Evolutionary conservation across 2,329 filamentous ascomycete species (phyloP), one percentile per base, ranked within the genome.

Genomic region (Fusarium sp.): DNA sequence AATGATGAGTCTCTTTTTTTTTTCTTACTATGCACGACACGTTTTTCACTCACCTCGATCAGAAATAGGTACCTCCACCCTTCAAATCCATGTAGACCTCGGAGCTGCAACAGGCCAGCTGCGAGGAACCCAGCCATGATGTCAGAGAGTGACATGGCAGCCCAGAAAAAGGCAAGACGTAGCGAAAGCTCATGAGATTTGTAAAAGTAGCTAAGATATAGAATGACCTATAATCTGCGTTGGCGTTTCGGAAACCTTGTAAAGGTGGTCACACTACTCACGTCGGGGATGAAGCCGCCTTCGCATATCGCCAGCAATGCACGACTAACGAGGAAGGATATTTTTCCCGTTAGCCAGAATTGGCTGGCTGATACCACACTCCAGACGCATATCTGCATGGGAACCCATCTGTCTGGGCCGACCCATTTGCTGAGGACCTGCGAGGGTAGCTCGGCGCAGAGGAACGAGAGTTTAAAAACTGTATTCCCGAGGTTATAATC

Each of bases 201-300:
- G 81, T 93, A 94, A 82, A 91, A 94, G 79, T 94, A 94, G 31
- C 87, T 90, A 2, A 93, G 84, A 77, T 92, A 93, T 1, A 91
- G 82, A 61, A 92, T 88, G 42, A 77, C 80, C 70, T 82, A 78
- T 59, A 29, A n/a, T 46, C 11, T 42, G 17, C 56, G 58, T 57
- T 57, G 55, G 22, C 22, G 14, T 40, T n/a, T 57, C 10, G 55
- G 55, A 22, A 27, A 36, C 29, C 31, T 56, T 5, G 8, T 27
- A 16, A 22, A 9, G 40, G 27, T 35, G 36, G 33, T 36, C 14
- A 33, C 33, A 69, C 70, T 24, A 69, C 71, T 24, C 62, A 73
- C 68, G 33, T 74, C 68, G 16, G 71, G 72, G 24, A 73, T 73
- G 55, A 73, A 73, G 57, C 71, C 68, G 40, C 71, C 66, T 44